phyloP scores from a whole-genome alignment of 2,329 filamentous ascomycete genomes.

The Colletotrichum karsti region DNA sequence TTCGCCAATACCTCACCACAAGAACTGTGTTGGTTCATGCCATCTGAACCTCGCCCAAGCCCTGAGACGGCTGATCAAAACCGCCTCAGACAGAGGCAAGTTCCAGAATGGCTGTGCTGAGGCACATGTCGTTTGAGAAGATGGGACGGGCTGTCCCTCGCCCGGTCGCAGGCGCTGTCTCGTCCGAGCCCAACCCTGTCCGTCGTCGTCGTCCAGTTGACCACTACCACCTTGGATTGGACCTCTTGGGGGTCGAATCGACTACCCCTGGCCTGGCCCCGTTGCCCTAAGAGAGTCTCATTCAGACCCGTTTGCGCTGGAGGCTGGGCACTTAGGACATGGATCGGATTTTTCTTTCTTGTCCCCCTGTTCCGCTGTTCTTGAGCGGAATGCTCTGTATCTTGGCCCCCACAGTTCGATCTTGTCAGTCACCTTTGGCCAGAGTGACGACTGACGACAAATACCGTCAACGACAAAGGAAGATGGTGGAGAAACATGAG shows the following conservation, averaged over 20 bases:
- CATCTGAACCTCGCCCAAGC: slow-evolving; percentile 25
- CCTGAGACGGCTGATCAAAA: slow-evolving; percentile 37
- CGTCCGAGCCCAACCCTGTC: slow-evolving; percentile 12
- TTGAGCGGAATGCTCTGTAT: background rate
- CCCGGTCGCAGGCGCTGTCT: slow-evolving; percentile 22
- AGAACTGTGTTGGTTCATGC: slow-evolving; percentile 16
- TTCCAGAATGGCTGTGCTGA: slow-evolving; percentile 35
- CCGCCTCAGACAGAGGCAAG: slow-evolving; percentile 25
- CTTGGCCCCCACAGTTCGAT: background rate
- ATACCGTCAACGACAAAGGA: too few relatives aligned
- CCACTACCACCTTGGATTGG: background rate
- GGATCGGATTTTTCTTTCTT: background rate
- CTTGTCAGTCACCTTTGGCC: background rate
- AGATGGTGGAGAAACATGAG: background rate
- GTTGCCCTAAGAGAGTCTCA: slow-evolving; percentile 8
- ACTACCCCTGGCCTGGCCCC: slow-evolving; percentile 6
- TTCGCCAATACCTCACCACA: background rate
- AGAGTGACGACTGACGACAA: background rate
- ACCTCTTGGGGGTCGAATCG: background rate
- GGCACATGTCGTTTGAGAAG: slow-evolving; percentile 39
- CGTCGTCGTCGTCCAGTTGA: background rate
- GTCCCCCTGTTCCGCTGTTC: background rate
- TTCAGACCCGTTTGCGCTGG: background rate
- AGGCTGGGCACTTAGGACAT: slow-evolving; percentile 12
- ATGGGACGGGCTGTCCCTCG: slow-evolving; percentile 22